Evolutionary conservation across 2,329 filamentous ascomycete genomes (phyloP), one percentile per base, ranked within the genome.

Genomic region (Zymoseptoria tritici): DNA sequence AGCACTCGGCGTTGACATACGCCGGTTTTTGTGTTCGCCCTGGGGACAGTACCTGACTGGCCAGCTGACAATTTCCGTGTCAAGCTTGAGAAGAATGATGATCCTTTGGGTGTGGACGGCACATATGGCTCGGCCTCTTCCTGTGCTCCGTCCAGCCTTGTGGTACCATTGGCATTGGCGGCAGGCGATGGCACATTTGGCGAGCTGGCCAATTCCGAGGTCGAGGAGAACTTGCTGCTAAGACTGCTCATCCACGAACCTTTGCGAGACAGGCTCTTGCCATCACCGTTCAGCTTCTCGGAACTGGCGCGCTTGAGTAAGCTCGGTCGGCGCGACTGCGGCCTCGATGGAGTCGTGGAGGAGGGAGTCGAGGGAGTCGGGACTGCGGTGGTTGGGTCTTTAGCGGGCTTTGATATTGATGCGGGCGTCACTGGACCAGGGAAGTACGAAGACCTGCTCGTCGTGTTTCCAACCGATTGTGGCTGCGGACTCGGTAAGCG

Each of bases 181-280:
- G 77, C 56, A 5, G 67, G 57, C 60, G 81, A 83, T 16, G 79
- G 42, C 16, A 11, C 50, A 55, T 55, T 54, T 26, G 52, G 59
- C 5, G 54, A 20, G 36, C 52, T 20, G 52, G 67, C 60, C 52
- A 60, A 64, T 49, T 70, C 60, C 4, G 67, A 64, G 4, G 62
- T 64, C 16, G 68, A 68, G 2, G 89, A 91, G 77, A 97, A 96
- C 73, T 96, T 97, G 66, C 90, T 93, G 64, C 91, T 95, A 66
- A 97, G 85, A 71, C 86, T 96, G 59, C 90, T 90, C 70, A 97
- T 92, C 94, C 94, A 99, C 13, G 92, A 96, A 58, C 85, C 78
- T 64, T 91, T 83, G 57, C 69, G 71, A 11, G 65, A 60, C 58
- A 67, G 72, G 16, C 56, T 60, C 22, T 61, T 64, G 21, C 64